phyloP scores from a whole-genome alignment of 2,329 filamentous ascomycete species.

The Rhynchosporium secalis region DNA sequence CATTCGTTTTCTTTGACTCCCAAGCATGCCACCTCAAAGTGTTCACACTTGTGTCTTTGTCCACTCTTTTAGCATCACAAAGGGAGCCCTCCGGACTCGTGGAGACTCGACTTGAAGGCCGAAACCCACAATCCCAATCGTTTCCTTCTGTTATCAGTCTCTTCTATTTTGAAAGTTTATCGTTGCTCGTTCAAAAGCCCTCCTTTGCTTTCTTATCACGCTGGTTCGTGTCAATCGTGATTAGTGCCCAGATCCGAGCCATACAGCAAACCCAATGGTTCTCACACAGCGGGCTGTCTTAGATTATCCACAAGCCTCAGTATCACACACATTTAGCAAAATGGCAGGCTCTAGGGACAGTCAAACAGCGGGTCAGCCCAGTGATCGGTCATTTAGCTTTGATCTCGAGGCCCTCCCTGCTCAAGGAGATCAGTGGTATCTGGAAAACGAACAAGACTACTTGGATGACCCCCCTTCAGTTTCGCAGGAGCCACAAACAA shows the following conservation, averaged over 20 bases:
- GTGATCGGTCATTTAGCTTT: neutral
- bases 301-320: neutral
- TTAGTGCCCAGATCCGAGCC: neutral
- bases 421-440: too few relatives aligned
- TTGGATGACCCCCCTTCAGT: neutral
- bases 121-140: constrained; percentile 4
- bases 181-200: neutral
- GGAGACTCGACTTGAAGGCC: neutral
- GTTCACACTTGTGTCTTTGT: neutral
- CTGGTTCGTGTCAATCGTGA: neutral
- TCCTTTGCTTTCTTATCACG: neutral
- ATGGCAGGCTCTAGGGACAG: neutral
- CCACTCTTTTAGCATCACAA: neutral
- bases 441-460: neutral
- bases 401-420: constrained; percentile 4
- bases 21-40: neutral
- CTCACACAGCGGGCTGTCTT: constrained; percentile 3
- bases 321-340: neutral
- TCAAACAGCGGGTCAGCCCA: neutral
- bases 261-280: neutral
- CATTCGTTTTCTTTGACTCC: neutral
- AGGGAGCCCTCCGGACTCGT: neutral
- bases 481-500: too few relatives aligned
- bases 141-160: neutral
- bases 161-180: neutral